phyloP scores from a whole-genome alignment of 2,329 filamentous ascomycete species.

The Neoscytalidium dimidiatum region DNA sequence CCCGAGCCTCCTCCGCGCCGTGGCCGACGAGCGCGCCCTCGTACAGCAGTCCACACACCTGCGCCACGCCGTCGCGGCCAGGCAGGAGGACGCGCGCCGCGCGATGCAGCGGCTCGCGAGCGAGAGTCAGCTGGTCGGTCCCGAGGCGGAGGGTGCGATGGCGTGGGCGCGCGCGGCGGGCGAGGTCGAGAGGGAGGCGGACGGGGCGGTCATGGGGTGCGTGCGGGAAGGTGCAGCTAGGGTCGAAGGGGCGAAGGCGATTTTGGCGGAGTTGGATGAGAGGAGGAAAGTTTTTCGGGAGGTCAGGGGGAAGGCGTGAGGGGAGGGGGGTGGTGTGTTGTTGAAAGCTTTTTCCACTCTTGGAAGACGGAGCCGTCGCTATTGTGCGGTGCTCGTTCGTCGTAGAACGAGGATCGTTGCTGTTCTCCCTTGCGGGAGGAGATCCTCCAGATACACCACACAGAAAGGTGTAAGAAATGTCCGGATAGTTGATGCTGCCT shows the following conservation, averaged over 20 bases:
- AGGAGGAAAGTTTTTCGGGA: not conserved
- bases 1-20: slow-evolving; percentile 28
- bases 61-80: slow-evolving; percentile 32
- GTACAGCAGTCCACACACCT: slow-evolving; percentile 38
- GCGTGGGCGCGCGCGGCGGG: slow-evolving; percentile 22
- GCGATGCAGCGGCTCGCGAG: slow-evolving; percentile 36
- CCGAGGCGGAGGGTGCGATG: slow-evolving; percentile 22
- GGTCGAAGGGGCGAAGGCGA: slow-evolving; percentile 7
- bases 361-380: too few species aligned
- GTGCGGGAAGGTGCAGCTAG: not conserved
- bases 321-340: not conserved
- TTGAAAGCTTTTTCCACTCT: too few species aligned
- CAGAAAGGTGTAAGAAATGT: too few species aligned
- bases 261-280: slow-evolving; percentile 12
- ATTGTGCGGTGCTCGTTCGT: too few species aligned
- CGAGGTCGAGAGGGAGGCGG: not conserved
- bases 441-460: too few species aligned
- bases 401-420: too few species aligned
- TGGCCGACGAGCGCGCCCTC: slow-evolving; percentile 32
- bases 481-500: too few species aligned
- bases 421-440: too few species aligned
- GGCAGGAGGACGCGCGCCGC: slow-evolving; percentile 32
- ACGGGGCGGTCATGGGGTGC: not conserved
- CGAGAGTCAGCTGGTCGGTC: slow-evolving; percentile 41
- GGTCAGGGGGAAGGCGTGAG: slow-evolving; percentile 1